Percentiles rank a stretch among this genome's conserved stretches.
Evolutionary conservation across 345 rosid species (phyloP).

Genomic region (Murraya paniculata): DNA sequence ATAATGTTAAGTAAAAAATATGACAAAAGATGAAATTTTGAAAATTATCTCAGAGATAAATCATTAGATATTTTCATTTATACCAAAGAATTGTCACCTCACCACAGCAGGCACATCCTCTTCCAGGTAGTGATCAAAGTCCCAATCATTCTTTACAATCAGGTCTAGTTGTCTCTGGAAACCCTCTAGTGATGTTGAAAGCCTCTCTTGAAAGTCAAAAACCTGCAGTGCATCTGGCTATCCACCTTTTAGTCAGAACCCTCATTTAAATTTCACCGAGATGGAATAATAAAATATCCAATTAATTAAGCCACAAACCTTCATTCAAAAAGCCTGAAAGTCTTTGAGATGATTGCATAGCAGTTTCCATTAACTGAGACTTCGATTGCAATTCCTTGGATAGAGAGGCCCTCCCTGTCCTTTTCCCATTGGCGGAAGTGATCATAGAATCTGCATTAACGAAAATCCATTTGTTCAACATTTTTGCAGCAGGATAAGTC

Average conservation of each 20-base stretch:
- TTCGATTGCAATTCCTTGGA: conserved; percentile 11
- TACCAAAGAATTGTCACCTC: conserved; percentile 54
- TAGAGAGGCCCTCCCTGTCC: conserved; percentile 8
- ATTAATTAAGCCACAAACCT: conserved; percentile 23
- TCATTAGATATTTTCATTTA: not conserved
- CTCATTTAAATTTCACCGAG: not conserved
- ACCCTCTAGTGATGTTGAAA: conserved; percentile 47
- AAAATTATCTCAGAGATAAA: not conserved
- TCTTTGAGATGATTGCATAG: conserved; percentile 32
- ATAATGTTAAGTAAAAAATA: not conserved
- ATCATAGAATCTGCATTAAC: conserved; percentile 16
- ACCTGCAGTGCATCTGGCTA: conserved; percentile 21
- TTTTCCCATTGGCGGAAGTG: conserved; percentile 9
- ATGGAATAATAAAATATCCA: not conserved
- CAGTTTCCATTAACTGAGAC: conserved; percentile 29
- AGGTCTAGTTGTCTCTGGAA: conserved; percentile 55
- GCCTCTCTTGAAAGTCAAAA: conserved; percentile 34
- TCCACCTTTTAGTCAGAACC: conserved; percentile 33
- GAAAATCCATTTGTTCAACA: not conserved
- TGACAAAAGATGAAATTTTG: not conserved
- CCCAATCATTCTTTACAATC: conserved; percentile 74
- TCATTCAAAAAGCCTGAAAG: conserved; percentile 37
- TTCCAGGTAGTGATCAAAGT: conserved; percentile 78
- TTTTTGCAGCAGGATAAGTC: not conserved
- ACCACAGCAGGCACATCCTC: conserved; percentile 93